Percentiles rank a stretch among this genome's conserved stretches.
These are phyloP conservation scores for Rhizopus arrhizus DNA, from an alignment of 371 early-diverging fungal genomes.

Conservation along the genomic window DNA sequence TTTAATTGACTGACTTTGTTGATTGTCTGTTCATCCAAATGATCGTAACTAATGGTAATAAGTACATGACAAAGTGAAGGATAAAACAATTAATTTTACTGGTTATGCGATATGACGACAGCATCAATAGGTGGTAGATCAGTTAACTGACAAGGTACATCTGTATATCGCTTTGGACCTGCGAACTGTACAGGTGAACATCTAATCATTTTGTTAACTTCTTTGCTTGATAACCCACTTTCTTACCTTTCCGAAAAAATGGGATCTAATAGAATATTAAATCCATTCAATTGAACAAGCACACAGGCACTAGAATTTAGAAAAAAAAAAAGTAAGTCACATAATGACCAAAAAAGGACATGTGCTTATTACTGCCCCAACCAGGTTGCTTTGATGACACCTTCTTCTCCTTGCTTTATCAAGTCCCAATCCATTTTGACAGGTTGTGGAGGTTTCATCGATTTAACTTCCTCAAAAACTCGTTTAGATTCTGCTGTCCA, in stretches of 20 bases:
- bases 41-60: conserved; percentile 61
- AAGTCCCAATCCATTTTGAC: conserved; percentile 30
- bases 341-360: neutral
- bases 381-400: conserved; percentile 40
- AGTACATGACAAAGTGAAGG: neutral
- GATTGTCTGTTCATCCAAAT: conserved; percentile 68
- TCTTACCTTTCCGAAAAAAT: conserved; percentile 63
- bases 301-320: conserved; percentile 54
- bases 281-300: conserved; percentile 62
- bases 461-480: neutral
- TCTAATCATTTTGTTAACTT: conserved; percentile 23
- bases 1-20: conserved; percentile 44
- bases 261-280: conserved; percentile 75
- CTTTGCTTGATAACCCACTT: neutral
- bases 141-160: conserved; percentile 65
- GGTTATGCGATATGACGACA: conserved; percentile 76
- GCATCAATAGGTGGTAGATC: conserved; percentile 71
- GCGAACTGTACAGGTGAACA: conserved; percentile 66
- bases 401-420: conserved; percentile 15
- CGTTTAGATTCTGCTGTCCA: neutral
- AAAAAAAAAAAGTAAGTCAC: neutral
- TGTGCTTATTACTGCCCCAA: conserved; percentile 37
- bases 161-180: conserved; percentile 69
- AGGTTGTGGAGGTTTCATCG: conserved; percentile 16
- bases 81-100: conserved; percentile 28